Percentiles rank a stretch among this genome's conserved stretches.
These are phyloP conservation scores for Lichtheimia ramosa DNA, from an alignment of 371 early-diverging fungal genomes.

Conservation along the genomic window DNA sequence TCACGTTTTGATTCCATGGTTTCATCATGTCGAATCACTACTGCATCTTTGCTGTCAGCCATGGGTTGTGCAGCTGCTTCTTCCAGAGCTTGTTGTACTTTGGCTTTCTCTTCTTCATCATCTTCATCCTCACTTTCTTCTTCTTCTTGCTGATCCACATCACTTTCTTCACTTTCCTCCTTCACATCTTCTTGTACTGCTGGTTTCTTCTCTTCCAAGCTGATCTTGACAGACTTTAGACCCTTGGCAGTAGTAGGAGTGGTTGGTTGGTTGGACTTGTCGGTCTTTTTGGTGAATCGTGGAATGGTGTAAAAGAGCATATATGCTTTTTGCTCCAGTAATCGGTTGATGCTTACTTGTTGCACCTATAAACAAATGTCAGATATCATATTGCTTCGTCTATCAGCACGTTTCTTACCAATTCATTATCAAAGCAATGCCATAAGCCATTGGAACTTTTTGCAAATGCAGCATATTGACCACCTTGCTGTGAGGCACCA, in stretches of 20 bases:
- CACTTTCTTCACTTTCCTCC: conserved; percentile 5
- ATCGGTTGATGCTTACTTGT: conserved; percentile 71
- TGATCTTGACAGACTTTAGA: conserved; percentile 11
- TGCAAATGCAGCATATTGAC: conserved; percentile 83
- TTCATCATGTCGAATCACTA: conserved; percentile 54
- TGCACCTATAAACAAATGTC: conserved; percentile 42
- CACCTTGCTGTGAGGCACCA: conserved; percentile 72
- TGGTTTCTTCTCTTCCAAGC: conserved; percentile 13
- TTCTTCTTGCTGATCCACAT: conserved; percentile 13
- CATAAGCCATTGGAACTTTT: conserved; percentile 79
- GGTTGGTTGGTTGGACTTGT: conserved; percentile 16
- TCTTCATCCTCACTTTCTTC: conserved; percentile 13
- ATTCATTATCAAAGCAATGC: conserved; percentile 83
- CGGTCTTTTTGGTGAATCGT: conserved; percentile 19
- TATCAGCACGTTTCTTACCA: conserved; percentile 44
- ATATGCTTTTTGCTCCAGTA: conserved; percentile 74
- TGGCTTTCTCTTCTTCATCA: conserved; percentile 22
- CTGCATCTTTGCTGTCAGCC: conserved; percentile 31
- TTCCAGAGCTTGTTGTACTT: conserved; percentile 29
- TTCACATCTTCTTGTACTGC: conserved; percentile 12
- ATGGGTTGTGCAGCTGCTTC: conserved; percentile 38
- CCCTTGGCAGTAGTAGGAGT: conserved; percentile 15
- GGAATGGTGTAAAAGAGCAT: conserved; percentile 75
- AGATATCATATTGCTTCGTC: not conserved
- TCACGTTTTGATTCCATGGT: conserved; percentile 53